These are phyloP conservation scores for Solanum corneliomulleri DNA, from an alignment of 257 asterid species.

Conservation along the genomic window DNA sequence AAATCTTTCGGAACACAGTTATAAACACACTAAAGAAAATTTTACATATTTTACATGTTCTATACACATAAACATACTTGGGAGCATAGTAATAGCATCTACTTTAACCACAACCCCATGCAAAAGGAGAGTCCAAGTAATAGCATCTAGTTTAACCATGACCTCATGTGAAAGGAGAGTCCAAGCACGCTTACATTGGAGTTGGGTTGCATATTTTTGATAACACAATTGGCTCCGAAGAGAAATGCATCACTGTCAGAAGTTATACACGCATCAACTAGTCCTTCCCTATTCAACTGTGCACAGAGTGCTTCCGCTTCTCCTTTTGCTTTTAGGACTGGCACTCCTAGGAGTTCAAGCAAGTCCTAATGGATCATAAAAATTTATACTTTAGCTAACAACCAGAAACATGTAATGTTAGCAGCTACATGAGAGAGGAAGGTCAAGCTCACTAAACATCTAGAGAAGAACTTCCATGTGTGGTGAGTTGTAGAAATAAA, in stretches of 20 bases:
- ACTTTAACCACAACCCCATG: background rate
- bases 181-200: constrained; percentile 43
- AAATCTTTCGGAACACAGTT: background rate
- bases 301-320: constrained; percentile 99
- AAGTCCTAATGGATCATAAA: constrained; percentile 41
- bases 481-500: background rate
- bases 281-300: constrained; percentile 69
- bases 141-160: background rate
- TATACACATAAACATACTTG: background rate
- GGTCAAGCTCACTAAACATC: background rate
- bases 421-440: background rate
- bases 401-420: background rate
- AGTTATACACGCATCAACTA: constrained; percentile 88
- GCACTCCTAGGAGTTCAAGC: constrained; percentile 88
- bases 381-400: background rate
- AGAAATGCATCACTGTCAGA: constrained; percentile 91
- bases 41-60: background rate
- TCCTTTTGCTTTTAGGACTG: constrained; percentile 68
- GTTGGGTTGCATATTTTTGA: constrained; percentile 64
- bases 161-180: background rate
- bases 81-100: background rate
- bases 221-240: constrained; percentile 73
- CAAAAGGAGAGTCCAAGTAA: background rate
- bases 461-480: background rate
- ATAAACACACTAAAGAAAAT: background rate